Conservation (phyloP, 371 early-diverging fungal species). For the Rhizopus microsporus region DNA sequence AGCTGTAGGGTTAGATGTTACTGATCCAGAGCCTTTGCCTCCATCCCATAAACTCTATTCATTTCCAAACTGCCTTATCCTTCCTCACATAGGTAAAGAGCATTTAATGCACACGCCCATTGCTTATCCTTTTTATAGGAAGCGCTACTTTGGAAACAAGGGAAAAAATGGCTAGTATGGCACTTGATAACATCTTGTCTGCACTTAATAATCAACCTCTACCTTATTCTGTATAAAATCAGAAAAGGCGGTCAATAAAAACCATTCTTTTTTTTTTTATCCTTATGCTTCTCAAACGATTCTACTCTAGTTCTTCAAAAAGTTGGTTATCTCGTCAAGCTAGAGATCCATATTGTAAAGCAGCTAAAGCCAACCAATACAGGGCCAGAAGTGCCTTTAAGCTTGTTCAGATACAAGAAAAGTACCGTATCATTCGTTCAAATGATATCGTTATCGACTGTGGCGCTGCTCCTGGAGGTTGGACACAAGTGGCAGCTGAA, state of each 20-base stretch:
- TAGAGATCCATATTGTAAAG: constrained; percentile 71
- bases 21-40: constrained; percentile 84
- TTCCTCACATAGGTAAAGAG: constrained; percentile 64
- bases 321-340: constrained; percentile 70
- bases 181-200: constrained; percentile 36
- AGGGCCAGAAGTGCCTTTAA: constrained; percentile 92
- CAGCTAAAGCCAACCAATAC: constrained; percentile 69
- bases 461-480: constrained; percentile 93
- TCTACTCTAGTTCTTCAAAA: constrained; percentile 56
- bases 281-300: constrained; percentile 1
- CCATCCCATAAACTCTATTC: constrained; percentile 59
- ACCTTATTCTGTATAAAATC: constrained; percentile 20
- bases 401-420: constrained; percentile 77
- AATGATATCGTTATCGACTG: constrained; percentile 74
- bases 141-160: constrained; percentile 84
- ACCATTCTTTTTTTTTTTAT: constrained; percentile 3
- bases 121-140: constrained; percentile 32
- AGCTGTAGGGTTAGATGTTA: constrained; percentile 85
- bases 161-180: constrained; percentile 72
- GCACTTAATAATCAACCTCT: constrained; percentile 27
- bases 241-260: neutral
- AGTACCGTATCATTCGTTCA: constrained; percentile 63
- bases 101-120: neutral
- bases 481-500: constrained; percentile 84
- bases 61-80: constrained; percentile 65